Evolutionary conservation across 2,329 filamentous ascomycete genomes (phyloP), one percentile per base, ranked within the genome.

Genomic region (Aspergillus sp.): DNA sequence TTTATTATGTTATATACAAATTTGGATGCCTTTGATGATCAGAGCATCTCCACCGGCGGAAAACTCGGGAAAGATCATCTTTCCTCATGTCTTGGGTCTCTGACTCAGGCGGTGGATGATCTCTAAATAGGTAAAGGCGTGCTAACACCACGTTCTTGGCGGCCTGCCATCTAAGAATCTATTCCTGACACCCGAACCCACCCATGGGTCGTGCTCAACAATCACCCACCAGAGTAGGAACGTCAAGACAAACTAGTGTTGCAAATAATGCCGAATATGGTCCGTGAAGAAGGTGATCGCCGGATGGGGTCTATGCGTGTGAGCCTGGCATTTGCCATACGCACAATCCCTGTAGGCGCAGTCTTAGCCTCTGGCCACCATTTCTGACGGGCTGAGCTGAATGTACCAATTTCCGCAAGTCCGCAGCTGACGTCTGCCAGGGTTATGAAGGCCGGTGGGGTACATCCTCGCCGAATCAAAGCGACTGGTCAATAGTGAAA

Each of bases 341-440:
- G 47, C 25, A 50, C 3, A 27, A 50, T 17, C 47, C 15, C 47
- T 50, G 25, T 17, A 50, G 7, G 32, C n/a, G 15, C 47, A 17
- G 17, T 10, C 15, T 10, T 50, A 30, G 47, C 25, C 8, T 15
- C n/a, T 17, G 25, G 8, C 25, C 47, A 50, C 17, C 47, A 19
- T 11, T 27, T 11, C 25, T 50, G 15, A 8, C n/a, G 47, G 25
- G 47, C 25, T 30, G 30, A 21, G 15, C 27, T 27, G 49, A 36
- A 19, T 30, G 32, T 19, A 23, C 27, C 15, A 2, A 44, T 36
- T 36, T 36, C 30, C 30, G 30, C 30, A 36, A 39, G 55, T 15
- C 55, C 47, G 61, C 55, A 63, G 61, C 58, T 58, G 58, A 62
- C 48, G 50, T 30, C n/a, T 47, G n/a, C 19, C 47, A 50, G 25